phyloP scores from a whole-genome alignment of 768 basidiomycete genomes.

The Lentinula sp. region DNA sequence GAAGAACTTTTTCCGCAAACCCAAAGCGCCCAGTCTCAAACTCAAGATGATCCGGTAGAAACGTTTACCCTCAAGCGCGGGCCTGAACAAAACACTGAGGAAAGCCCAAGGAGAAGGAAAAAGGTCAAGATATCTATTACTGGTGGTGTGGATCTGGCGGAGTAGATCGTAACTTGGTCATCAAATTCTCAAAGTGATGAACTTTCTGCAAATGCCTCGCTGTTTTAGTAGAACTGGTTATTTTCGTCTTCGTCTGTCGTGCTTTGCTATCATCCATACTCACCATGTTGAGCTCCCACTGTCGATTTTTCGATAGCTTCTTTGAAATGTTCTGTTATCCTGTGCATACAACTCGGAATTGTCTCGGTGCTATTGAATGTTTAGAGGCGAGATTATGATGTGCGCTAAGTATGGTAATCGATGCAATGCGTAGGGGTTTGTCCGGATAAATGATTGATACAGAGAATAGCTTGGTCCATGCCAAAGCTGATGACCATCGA shows the following conservation, averaged over 20 bases:
- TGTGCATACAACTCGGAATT: neutral
- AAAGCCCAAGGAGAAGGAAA: slow-evolving; percentile 35
- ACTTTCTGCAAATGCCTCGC: no score
- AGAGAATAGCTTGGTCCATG: neutral
- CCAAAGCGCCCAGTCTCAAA: slow-evolving; percentile 22
- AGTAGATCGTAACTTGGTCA: slow-evolving; percentile 29
- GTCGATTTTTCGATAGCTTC: neutral
- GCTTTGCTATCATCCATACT: no score
- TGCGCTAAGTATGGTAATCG: neutral
- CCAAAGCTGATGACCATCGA: neutral
- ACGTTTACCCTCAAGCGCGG: slow-evolving; percentile 25
- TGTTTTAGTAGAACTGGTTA: no score
- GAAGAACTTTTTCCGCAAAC: slow-evolving; percentile 10
- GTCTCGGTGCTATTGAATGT: neutral
- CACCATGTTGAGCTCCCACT: no score
- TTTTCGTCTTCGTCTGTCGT: no score
- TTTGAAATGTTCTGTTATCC: neutral
- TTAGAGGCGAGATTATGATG: neutral
- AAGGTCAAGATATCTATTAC: slow-evolving; percentile 71
- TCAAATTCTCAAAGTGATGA: neutral
- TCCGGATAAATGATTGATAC: neutral
- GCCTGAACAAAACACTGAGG: slow-evolving; percentile 19
- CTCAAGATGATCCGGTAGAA: slow-evolving; percentile 27
- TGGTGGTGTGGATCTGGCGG: slow-evolving; percentile 66
- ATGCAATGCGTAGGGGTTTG: neutral